These are phyloP conservation scores for Pneumocystis canis DNA, from an alignment of 1,139 yeast genomes.

Conservation along the genomic window DNA sequence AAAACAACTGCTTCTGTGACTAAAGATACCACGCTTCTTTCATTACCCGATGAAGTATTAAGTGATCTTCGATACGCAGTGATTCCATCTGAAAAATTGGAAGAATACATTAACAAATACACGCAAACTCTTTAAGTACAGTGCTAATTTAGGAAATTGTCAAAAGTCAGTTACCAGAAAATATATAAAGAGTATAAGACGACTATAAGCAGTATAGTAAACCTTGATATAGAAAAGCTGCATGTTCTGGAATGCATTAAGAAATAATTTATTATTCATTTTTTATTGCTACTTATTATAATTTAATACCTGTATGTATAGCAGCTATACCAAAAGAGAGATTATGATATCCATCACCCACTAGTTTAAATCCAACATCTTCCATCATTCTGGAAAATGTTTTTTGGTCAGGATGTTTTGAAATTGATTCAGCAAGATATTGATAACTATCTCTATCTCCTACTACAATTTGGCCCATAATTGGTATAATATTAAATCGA, in stretches of 20 bases:
- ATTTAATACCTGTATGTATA: slow-evolving; percentile 86
- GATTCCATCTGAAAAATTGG: not conserved
- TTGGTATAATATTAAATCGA: slow-evolving; percentile 74
- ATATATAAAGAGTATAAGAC: too few species aligned
- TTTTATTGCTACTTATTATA: slow-evolving; percentile 19
- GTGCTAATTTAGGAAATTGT: too few species aligned
- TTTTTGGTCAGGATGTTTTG: slow-evolving; percentile 83
- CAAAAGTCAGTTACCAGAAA: too few species aligned
- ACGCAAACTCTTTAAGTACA: not conserved
- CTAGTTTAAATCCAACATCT: slow-evolving; percentile 85
- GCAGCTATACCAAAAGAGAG: slow-evolving; percentile 95
- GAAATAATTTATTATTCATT: not conserved
- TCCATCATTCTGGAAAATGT: slow-evolving; percentile 82
- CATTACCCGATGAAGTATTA: not conserved
- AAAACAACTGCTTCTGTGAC: not conserved
- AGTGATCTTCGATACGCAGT: not conserved
- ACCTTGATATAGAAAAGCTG: too few species aligned
- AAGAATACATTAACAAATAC: not conserved
- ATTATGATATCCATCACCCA: slow-evolving; percentile 77
- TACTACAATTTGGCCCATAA: slow-evolving; percentile 90
- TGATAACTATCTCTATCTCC: slow-evolving; percentile 92
- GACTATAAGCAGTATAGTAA: too few species aligned
- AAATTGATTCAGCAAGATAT: slow-evolving; percentile 85
- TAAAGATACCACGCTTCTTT: not conserved
- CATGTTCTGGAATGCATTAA: too few species aligned